Evolutionary conservation across 2,329 filamentous ascomycete species (phyloP).

Genomic region (Microsporum audouinii): DNA sequence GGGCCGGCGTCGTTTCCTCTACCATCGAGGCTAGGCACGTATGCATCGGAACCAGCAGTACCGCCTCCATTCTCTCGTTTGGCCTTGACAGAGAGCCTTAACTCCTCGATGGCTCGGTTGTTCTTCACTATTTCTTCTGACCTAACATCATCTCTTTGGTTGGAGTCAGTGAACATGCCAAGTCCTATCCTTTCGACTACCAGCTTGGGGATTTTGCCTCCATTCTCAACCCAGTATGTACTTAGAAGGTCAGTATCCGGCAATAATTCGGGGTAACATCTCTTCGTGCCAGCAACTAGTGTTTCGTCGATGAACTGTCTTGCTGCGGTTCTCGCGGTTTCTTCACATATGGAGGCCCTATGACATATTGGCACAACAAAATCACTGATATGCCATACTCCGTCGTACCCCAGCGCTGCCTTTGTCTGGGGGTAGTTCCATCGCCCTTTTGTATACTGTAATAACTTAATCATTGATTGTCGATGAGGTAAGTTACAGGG

Average conservation of each 20-base stretch:
- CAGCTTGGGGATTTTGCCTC: slow-evolving; percentile 8
- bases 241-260: slow-evolving; percentile 8
- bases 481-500: slow-evolving; percentile 6
- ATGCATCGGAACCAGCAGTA: neutral
- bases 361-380: slow-evolving; percentile 18
- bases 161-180: slow-evolving; percentile 6
- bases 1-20: neutral
- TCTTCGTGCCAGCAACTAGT: slow-evolving; percentile 5
- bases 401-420: slow-evolving; percentile 12
- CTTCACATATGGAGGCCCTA: slow-evolving; percentile 14
- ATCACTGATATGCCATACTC: slow-evolving; percentile 15
- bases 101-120: slow-evolving; percentile 5
- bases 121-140: slow-evolving; percentile 5
- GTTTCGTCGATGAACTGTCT: slow-evolving; percentile 12
- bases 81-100: slow-evolving; percentile 6
- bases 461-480: slow-evolving; percentile 12
- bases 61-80: neutral
- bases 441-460: slow-evolving; percentile 14
- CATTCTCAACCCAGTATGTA: slow-evolving; percentile 7
- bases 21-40: neutral
- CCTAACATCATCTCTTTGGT: neutral
- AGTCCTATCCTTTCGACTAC: slow-evolving; percentile 10
- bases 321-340: slow-evolving; percentile 14
- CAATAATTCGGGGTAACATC: slow-evolving; percentile 10
- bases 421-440: slow-evolving; percentile 16